Evolutionary conservation across 768 basidiomycete genomes (phyloP).

Genomic region (Serendipita sp.): DNA sequence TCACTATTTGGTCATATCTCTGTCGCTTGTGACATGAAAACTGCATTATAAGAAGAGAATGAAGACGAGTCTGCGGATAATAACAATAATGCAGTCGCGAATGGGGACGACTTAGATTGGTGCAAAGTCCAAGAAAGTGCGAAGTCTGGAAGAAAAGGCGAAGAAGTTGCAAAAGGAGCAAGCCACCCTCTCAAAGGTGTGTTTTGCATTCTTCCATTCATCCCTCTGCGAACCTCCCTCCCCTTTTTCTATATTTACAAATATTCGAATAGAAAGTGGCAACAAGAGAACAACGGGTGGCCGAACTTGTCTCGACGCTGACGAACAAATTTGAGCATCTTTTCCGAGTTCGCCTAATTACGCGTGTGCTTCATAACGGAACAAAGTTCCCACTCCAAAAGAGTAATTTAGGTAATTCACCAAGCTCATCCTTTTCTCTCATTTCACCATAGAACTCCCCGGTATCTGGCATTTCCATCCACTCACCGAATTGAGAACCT

Average conservation of each 20-base stretch:
- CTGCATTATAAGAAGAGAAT: conserved; percentile 74
- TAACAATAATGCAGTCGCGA: background rate
- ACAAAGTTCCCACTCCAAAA: conserved; percentile 56
- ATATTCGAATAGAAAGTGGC: conserved; percentile 46
- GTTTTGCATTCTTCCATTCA: conserved; percentile 9
- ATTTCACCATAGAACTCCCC: conserved; percentile 90
- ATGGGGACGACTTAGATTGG: background rate
- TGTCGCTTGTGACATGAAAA: conserved; percentile 82
- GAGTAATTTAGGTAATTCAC: conserved; percentile 97
- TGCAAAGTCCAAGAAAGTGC: conserved; percentile 18
- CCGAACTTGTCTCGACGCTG: conserved; percentile 61
- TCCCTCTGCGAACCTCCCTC: background rate
- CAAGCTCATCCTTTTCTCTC: conserved; percentile 81
- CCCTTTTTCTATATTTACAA: background rate
- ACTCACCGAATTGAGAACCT: conserved; percentile 76
- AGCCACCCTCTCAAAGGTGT: conserved; percentile 51
- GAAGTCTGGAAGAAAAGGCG: conserved; percentile 46
- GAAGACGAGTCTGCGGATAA: conserved; percentile 28
- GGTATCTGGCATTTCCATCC: conserved; percentile 90
- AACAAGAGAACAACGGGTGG: conserved; percentile 56
- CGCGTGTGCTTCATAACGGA: conserved; percentile 26
- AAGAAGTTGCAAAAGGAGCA: conserved; percentile 24
- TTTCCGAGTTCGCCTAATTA: conserved; percentile 53
- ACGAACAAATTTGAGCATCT: conserved; percentile 69
- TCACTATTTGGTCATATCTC: conserved; percentile 83